Base-by-base conservation (phyloP, 1,284 basidiomycete species). In the Phellopilus nigrolimitatus region DNA sequence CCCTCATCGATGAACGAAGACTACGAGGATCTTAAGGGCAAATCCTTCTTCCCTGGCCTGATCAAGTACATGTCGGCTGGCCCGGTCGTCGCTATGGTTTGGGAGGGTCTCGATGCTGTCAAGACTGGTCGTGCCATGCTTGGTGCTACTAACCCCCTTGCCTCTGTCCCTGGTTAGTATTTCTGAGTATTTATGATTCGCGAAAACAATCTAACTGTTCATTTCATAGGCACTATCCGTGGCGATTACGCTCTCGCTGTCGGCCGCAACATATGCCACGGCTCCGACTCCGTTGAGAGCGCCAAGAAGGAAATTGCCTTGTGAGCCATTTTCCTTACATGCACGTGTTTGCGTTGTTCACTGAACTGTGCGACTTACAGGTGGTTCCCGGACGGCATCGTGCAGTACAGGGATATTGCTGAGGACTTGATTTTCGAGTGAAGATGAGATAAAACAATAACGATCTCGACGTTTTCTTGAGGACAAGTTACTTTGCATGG, bases 1-100 rank as follows among this genome's bases (percentile, higher is more conserved):
- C 40, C 28, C 44, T 46, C 37, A 47, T 39, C 47, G 49, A 47
- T 47, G 51, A 49, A 19, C 42, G 58, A 67, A 91, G 95, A 97
- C 82, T 97, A 97, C 71, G 85, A 79, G 61, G 94, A 97, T 74
- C 89, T 97, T 73, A 84, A 79, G 68, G 82, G 76, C 64, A 95
- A 94, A 80, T 64, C 80, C 51, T 97, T 97, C 84, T 97, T 97
- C 84, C 87, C 89, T 60, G 85, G 87, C 60, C 72, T 97, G 63
- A 86, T 95, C 79, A 85, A 84, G 68, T 97, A 97, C 80, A 91
- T 97, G 95, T 80, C 84, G 53, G 83, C 91, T 58, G 95, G 95
- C 58, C 95, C 95, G 62, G 95, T 99, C 62, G 87, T 97, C 64
- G 91, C 81, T 65, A 97, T 97, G 84, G 95, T 95, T 64, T 97